Conservation (phyloP, 495 filamentous ascomycete genomes). For the Ascodesmis nigricans region DNA sequence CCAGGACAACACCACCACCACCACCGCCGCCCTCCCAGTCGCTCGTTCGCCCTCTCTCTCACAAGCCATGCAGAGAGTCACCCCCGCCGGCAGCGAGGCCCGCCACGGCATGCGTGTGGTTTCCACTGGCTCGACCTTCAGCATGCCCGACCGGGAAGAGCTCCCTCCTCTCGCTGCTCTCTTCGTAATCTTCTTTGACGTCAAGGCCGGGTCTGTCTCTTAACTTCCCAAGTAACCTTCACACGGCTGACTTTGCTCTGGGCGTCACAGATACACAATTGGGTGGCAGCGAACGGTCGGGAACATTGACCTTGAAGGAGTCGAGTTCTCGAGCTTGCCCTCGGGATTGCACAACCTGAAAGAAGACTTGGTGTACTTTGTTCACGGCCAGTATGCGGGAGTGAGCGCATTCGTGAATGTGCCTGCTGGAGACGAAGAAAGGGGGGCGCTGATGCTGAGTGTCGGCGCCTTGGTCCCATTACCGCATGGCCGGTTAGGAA, state of each 20-base stretch:
- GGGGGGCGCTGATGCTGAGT: constrained; percentile 81
- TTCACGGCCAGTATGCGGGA: constrained; percentile 61
- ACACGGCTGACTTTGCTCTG: constrained; percentile 10
- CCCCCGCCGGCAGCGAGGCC: constrained; percentile 6
- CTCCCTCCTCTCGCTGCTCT: constrained; percentile 58
- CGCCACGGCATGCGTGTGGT: constrained; percentile 4
- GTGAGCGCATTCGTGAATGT: constrained; percentile 80
- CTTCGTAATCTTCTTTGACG: constrained; percentile 71
- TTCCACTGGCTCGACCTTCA: constrained; percentile 6
- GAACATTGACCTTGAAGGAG: constrained; percentile 59
- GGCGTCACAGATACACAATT: constrained; percentile 42
- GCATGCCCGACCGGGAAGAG: constrained; percentile 25
- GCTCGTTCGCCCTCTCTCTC: no score
- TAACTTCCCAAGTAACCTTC: no score
- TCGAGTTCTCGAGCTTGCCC: constrained; percentile 87
- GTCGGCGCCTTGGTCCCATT: constrained; percentile 74
- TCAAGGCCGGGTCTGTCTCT: constrained; percentile 48
- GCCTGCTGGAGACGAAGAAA: constrained; percentile 47
- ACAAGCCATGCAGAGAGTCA: no score
- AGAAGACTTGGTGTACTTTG: constrained; percentile 81
- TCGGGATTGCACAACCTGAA: constrained; percentile 78
- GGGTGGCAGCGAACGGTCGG: constrained; percentile 50
- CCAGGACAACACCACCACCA: no score
- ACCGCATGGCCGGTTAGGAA: constrained; percentile 66
- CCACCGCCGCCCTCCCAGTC: no score